These are phyloP conservation scores for Fusarium solani-melongenae DNA, from an alignment of 2,329 filamentous ascomycete species.

Conservation along the genomic window DNA sequence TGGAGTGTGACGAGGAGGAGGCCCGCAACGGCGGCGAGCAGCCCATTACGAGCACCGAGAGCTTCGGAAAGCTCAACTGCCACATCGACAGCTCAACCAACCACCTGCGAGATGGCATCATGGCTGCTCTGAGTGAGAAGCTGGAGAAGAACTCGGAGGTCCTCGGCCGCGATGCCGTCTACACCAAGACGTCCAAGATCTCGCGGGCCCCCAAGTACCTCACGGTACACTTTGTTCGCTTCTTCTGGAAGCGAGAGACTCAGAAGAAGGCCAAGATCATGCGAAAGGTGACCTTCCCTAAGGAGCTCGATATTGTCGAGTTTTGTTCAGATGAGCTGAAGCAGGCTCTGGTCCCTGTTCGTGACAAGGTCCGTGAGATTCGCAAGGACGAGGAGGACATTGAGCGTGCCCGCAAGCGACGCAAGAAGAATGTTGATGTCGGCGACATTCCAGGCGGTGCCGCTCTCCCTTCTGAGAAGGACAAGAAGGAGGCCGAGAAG, in stretches of 20 bases:
- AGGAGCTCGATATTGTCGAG: constrained; percentile 91
- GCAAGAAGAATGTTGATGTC: constrained; percentile 72
- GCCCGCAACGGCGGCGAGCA: constrained; percentile 81
- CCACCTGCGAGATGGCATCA: constrained; percentile 88
- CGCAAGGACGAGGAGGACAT: constrained; percentile 95
- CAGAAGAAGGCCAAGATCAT: constrained; percentile 99
- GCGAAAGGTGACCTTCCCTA: constrained; percentile 96
- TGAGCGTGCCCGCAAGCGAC: constrained; percentile 89
- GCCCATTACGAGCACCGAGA: constrained; percentile 73
- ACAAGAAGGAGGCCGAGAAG: constrained; percentile 62
- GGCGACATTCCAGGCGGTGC: constrained; percentile 59
- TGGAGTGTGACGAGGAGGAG: constrained; percentile 85
- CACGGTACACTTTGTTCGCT: constrained; percentile 96
- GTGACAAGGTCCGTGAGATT: constrained; percentile 95
- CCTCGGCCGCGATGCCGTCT: constrained; percentile 81
- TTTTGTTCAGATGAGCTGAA: constrained; percentile 94
- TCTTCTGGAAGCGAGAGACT: constrained; percentile 96
- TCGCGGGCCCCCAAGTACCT: constrained; percentile 93
- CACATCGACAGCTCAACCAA: constrained; percentile 91
- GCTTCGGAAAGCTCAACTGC: constrained; percentile 93
- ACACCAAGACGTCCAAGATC: constrained; percentile 93
- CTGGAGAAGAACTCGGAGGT: constrained; percentile 88
- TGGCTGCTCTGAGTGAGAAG: constrained; percentile 84
- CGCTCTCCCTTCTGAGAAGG: constrained; percentile 62
- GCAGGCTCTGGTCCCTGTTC: constrained; percentile 86